Evolutionary conservation across 73 alveolate species (phyloP), one percentile per base, ranked within the genome.

Genomic region (Paramecium bursaria): DNA sequence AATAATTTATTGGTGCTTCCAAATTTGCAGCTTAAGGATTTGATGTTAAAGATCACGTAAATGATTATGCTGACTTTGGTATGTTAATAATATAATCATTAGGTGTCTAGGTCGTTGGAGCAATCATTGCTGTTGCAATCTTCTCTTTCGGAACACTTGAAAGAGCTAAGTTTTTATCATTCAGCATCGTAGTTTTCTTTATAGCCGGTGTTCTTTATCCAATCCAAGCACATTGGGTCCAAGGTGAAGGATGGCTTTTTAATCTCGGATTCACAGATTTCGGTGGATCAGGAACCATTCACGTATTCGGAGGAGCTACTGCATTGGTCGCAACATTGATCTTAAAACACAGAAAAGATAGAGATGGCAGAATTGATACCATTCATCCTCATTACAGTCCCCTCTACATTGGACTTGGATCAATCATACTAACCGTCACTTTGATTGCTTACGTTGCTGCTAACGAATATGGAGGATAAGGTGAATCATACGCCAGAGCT

Each of bases 71-170:
- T 31, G 44, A 31, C 22, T 39, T 67, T 23, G 33, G 76, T 57
- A 57, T 30, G 13, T 7, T 19, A 3, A 51, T 9, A 14, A 2
- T 6, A 4, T 1, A 15, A n/a, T 23, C 17, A 13, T 89, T 74
- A 77, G 57, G 57, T 33, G 74, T 57, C 80, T 55, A 90, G 29
- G 60, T 48, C 46, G 82, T 90, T 21, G 85, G 88, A 22, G 85
- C 91, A 21, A 52, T 88, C 13, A 86, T 55, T 44, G 86, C 67
- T 3, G 61, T 92, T 7, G 75, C 95, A 0, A 82, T 90, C 3
- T 90, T 90, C n/a, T 74, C 89, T 17, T 90, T 87, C 13, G 76
- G 91, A 22, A 60, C 88, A 19, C 88, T 90, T n/a, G 95, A 90
- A 46, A 46, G 95, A 35, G 74, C 90, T 2, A 48, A 55, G 51